Evolutionary conservation across 768 basidiomycete genomes (phyloP), one percentile per base, ranked within the genome.

Genomic region (Kwoniella botswanensis): DNA sequence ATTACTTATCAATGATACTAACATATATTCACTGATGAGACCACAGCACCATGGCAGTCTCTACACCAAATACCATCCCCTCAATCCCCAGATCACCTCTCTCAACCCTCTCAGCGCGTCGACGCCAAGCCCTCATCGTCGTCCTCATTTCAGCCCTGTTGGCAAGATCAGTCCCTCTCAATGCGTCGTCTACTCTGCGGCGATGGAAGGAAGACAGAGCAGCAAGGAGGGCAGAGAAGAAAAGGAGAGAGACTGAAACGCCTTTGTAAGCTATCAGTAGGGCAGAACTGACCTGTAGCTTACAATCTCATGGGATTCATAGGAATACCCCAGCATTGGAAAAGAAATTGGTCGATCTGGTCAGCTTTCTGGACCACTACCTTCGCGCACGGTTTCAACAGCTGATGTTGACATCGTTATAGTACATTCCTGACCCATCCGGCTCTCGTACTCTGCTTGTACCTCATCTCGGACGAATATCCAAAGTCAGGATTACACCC

Each of bases 401-500:
- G 26, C 26, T 26, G 26, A 26, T 26, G 26, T 3, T 26, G 26
- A 26, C 26, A 26, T 26, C 26, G 26, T 26, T 26, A 26, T 26
- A 26, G 29, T 93, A 92, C 77, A 82, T 88, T 18, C 86, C 88
- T 41, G 86, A 88, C 66, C 78, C 85, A 2, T 87, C 88, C 73
- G 90, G 90, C 3, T 86, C 86, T 18, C 88, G 88, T 78, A 88
- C 86, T 4, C 82, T 92, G n/a, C 86, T 90, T 1, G 89, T 92
- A 5, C 91, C 89, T 1, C 89, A 90, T 77, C 84, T 87, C 24
- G 89, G 89, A 43, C 82, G 87, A 24, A 82, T 93, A 7, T 87
- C 89, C 13, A 89, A 89, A 86, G 85, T 87, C 54, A 81, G 81
- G 2, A 86, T 88, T 54, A 78, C 84, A 17, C 87, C 89, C 0